These are phyloP conservation scores for Colletotrichum costaricense DNA, from an alignment of 2,329 filamentous ascomycete genomes.

Conservation along the genomic window DNA sequence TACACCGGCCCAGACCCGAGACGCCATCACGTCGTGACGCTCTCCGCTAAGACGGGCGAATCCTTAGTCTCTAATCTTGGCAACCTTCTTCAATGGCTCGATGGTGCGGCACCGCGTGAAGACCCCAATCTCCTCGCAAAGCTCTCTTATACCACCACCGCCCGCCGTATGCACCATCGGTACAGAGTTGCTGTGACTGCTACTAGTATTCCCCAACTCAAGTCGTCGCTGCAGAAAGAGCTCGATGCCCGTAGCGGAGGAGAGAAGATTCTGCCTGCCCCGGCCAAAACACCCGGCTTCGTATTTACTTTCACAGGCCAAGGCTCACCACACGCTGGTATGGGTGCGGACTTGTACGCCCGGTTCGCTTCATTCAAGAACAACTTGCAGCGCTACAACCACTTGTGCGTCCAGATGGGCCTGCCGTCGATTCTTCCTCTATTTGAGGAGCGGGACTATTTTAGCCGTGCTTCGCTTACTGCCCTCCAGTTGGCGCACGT, in stretches of 20 bases:
- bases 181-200: constrained; percentile 55
- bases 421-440: constrained; percentile 68
- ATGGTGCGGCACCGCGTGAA: constrained; percentile 44
- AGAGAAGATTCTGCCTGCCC: constrained; percentile 54
- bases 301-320: constrained; percentile 68
- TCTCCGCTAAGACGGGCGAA: constrained; percentile 65
- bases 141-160: constrained; percentile 76
- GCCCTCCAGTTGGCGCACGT: constrained; percentile 63
- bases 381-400: constrained; percentile 67
- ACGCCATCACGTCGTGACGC: constrained; percentile 63
- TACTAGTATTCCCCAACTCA: constrained; percentile 48
- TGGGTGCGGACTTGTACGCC: constrained; percentile 61
- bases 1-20: constrained; percentile 63
- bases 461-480: constrained; percentile 59
- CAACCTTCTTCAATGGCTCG: constrained; percentile 64
- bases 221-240: constrained; percentile 44
- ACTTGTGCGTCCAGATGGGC: constrained; percentile 59
- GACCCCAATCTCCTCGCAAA: constrained; percentile 64
- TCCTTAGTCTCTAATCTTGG: constrained; percentile 69
- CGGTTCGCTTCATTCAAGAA: constrained; percentile 58
- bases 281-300: constrained; percentile 55
- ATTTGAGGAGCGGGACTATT: constrained; percentile 52
- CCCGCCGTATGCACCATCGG: constrained; percentile 66
- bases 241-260: constrained; percentile 52
- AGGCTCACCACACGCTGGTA: constrained; percentile 61